These are phyloP conservation scores for Lipomyces yamanashiensis DNA, from an alignment of 805 yeast species.

Conservation along the genomic window DNA sequence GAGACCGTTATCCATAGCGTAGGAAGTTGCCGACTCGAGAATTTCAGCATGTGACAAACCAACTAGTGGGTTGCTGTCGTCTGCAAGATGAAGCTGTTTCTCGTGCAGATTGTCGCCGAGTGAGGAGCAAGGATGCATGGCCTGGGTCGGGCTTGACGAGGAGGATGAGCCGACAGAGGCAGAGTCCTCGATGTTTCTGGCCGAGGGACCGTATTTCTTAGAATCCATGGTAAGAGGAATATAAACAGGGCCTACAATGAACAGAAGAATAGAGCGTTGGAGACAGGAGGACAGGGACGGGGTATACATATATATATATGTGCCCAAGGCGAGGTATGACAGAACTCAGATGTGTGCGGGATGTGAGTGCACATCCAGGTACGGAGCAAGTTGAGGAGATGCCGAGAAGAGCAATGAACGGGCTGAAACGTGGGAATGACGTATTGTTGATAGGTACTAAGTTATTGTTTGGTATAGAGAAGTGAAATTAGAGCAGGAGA, in stretches of 20 bases:
- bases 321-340: too few relatives aligned
- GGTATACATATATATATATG: too few relatives aligned
- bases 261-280: background rate
- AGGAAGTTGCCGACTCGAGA: slow-evolving; percentile 38
- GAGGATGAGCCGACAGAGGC: slow-evolving; percentile 1
- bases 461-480: too few relatives aligned
- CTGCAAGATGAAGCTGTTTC: slow-evolving; percentile 6
- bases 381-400: too few relatives aligned
- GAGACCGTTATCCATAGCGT: slow-evolving; percentile 41
- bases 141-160: background rate
- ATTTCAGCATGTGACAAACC: slow-evolving; percentile 38
- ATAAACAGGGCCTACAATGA: background rate
- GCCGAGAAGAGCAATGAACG: too few relatives aligned
- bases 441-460: too few relatives aligned
- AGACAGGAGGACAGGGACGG: background rate
- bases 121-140: background rate
- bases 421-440: too few relatives aligned
- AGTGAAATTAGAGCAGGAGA: too few relatives aligned
- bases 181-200: slow-evolving; percentile 9
- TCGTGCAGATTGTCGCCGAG: background rate
- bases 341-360: too few relatives aligned
- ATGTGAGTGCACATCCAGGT: too few relatives aligned
- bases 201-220: slow-evolving; percentile 14
- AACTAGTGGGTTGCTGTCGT: slow-evolving; percentile 40
- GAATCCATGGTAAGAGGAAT: background rate